Evolutionary conservation across 176 grass and related monocot genomes (phyloP).

Genomic region (Rhynchospora tenuis): DNA sequence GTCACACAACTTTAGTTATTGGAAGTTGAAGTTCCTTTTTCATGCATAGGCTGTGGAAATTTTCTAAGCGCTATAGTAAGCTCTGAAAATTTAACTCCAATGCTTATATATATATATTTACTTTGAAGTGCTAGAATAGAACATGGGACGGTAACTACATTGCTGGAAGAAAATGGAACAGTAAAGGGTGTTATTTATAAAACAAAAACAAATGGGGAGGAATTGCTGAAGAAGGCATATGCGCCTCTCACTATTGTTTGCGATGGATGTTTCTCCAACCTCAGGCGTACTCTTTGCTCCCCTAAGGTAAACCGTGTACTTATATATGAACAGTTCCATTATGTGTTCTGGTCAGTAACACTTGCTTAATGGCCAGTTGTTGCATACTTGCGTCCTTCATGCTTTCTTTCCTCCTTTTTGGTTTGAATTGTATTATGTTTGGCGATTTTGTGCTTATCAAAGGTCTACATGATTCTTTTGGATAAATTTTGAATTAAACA

Average conservation of each 20-base stretch:
- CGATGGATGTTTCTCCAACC: slow-evolving; percentile 97
- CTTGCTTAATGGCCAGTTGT: too few relatives aligned
- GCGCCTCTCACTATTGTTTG: slow-evolving; percentile 92
- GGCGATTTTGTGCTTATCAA: neutral
- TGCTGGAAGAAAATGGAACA: slow-evolving; percentile 84
- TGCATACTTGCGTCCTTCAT: too few relatives aligned
- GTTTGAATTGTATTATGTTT: neutral
- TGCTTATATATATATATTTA: neutral
- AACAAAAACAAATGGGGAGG: slow-evolving; percentile 72
- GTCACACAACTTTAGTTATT: too few relatives aligned
- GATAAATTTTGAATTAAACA: neutral
- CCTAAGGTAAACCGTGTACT: slow-evolving; percentile 57
- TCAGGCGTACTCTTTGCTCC: slow-evolving; percentile 71
- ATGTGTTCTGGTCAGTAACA: neutral
- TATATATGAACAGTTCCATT: neutral
- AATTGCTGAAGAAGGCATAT: slow-evolving; percentile 42
- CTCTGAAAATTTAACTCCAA: neutral
- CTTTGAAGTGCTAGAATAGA: slow-evolving; percentile 68
- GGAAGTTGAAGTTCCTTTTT: neutral
- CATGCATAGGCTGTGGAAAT: neutral
- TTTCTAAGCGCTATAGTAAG: neutral
- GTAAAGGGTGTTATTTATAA: slow-evolving; percentile 91
- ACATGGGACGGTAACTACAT: slow-evolving; percentile 86
- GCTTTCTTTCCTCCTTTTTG: neutral
- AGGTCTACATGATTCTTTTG: neutral